These are phyloP conservation scores for Friedmanniomyces simplex DNA, from an alignment of 495 filamentous ascomycete species.

Conservation along the genomic window DNA sequence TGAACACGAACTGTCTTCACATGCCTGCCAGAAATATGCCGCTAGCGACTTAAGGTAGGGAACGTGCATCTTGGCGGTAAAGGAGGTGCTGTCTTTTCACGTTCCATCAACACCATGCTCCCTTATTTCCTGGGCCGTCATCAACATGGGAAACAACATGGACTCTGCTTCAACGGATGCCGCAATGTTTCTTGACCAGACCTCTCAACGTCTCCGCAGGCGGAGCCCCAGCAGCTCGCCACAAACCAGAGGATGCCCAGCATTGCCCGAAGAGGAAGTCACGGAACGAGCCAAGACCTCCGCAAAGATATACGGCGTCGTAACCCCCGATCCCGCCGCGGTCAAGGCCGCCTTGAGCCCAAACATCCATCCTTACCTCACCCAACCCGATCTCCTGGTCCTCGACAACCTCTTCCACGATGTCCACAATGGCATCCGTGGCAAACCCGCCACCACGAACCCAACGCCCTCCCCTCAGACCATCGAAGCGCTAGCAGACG, in stretches of 20 bases:
- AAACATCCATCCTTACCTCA: conserved; percentile 15
- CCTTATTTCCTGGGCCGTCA: too few species aligned
- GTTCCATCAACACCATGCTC: too few species aligned
- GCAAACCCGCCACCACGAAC: not conserved
- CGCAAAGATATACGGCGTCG: not conserved
- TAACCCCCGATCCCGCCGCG: not conserved
- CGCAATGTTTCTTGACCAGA: too few species aligned
- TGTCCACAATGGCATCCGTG: not conserved
- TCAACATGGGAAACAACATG: too few species aligned
- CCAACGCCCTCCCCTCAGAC: not conserved
- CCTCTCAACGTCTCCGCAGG: not conserved
- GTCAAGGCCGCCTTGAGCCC: not conserved
- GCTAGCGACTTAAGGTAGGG: not conserved
- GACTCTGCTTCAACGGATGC: too few species aligned
- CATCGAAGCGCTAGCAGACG: not conserved
- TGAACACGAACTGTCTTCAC: too few species aligned
- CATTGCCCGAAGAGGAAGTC: not conserved
- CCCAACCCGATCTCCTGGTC: conserved; percentile 16
- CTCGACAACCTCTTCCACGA: conserved; percentile 17
- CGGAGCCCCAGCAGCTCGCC: not conserved
- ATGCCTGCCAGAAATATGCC: not conserved
- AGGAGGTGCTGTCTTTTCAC: not conserved
- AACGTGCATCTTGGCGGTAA: not conserved
- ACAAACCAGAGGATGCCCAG: not conserved
- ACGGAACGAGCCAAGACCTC: not conserved